Evolutionary conservation across 2,329 filamentous ascomycete genomes (phyloP), one percentile per base, ranked within the genome.

Genomic region (Claviceps sp.): DNA sequence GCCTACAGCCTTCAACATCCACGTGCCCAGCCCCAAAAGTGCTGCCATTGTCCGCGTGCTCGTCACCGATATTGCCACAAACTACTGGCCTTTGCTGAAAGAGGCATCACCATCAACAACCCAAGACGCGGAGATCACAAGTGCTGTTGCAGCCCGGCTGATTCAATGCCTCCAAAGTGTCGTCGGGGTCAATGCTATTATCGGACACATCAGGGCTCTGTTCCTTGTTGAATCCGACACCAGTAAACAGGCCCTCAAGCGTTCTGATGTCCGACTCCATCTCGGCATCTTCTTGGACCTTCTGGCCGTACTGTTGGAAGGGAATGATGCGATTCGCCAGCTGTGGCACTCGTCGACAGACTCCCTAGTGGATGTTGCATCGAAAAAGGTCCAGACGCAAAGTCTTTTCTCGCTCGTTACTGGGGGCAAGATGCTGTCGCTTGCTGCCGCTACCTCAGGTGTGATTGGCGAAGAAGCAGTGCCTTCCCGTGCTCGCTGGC

Each of bases 41-140:
- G 82, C 88, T 19, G 86, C 89, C 59, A 79, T 96, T 37, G 73
- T 91, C 50, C 83, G 89, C 61, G 70, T 80, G 3, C 70, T 98
- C 39, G 81, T 94, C 54, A 82, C 78, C 16, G 79, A 82, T 37
- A 89, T 86, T 26, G 72, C 89, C 7, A 86, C 87, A 1, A 87
- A 90, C 62, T 95, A 91, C 67, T 97, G 93, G 91, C 63, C 73
- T 3, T 61, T 80, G 8, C 62, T 91, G 16, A 68, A 72, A 40
- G 75, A 78, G 53, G 70, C 68, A n/a, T 64, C 63, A 30, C 54
- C 44, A 46, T 46, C 42, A 13, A 22, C 58, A 2, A 39, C 56
- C 22, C 53, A 54, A 11, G 54, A 41, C 7, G 10, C 50, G 8
- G 54, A 41, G 8, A 2, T 50, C 40, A 39, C 48, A 5, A 48